Evolutionary conservation across 352 stramenopile genomes (phyloP).

Genomic region (Aphanomyces euteiches): DNA sequence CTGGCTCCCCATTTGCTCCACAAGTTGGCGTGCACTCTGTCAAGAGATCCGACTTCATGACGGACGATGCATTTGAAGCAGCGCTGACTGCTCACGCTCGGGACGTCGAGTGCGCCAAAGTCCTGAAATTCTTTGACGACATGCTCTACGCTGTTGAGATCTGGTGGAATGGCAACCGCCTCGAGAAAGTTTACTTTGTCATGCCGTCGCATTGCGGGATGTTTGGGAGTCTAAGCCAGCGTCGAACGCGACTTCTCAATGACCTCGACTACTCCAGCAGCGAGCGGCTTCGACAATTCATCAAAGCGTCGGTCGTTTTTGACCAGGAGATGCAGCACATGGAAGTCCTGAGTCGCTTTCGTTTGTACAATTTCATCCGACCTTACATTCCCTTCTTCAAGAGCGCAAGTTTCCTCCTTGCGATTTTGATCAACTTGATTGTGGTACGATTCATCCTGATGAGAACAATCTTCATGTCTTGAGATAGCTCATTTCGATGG

Average conservation of each 20-base stretch:
- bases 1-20: not conserved
- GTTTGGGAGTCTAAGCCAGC: not conserved
- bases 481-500: conserved; percentile 14
- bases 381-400: conserved; percentile 28
- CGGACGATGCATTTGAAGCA: not conserved
- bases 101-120: not conserved
- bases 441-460: not conserved
- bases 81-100: not conserved
- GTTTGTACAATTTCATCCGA: conserved; percentile 13
- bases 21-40: too few species aligned
- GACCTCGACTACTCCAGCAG: conserved; percentile 9
- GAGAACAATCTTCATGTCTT: not conserved
- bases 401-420: conserved; percentile 16
- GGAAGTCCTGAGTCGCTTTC: conserved; percentile 9
- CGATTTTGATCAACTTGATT: conserved; percentile 22
- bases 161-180: not conserved
- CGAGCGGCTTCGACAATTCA: conserved; percentile 20
- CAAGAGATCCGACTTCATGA: conserved; percentile 4
- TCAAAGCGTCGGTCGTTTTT: not conserved
- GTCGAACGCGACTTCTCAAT: not conserved
- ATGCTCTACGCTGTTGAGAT: conserved; percentile 25
- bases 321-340: conserved; percentile 27
- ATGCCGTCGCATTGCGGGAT: conserved; percentile 22
- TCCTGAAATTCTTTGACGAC: not conserved
- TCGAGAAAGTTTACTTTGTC: conserved; percentile 20